A percentile compares a stretch with the other conserved stretches of the same genome.
phyloP scores from a whole-genome alignment of 768 basidiomycete species.

The Coprinopsis cinerea region DNA sequence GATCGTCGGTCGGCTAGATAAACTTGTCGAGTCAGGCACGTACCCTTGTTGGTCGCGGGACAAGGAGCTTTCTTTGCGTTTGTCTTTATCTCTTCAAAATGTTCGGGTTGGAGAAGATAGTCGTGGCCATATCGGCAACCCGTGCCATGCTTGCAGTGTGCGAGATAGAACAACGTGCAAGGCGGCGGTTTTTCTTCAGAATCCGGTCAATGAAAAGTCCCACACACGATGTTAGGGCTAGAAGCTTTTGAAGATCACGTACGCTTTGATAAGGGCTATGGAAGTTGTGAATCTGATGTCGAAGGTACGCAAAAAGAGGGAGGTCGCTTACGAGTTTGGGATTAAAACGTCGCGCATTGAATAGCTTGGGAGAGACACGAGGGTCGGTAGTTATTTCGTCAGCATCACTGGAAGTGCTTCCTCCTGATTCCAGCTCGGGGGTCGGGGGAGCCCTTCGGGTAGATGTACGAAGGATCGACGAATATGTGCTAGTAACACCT shows the following conservation, averaged over 20 bases:
- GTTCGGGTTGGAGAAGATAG: conserved; percentile 48
- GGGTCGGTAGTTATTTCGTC: conserved; percentile 27
- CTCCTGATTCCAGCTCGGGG: conserved; percentile 20
- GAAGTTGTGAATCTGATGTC: conserved; percentile 12
- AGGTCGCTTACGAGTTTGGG: conserved; percentile 41
- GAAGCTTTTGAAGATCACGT: conserved; percentile 28
- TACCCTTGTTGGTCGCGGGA: conserved; percentile 53
- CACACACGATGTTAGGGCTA: background rate
- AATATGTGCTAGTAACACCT: background rate
- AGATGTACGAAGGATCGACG: background rate
- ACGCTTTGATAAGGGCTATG: conserved; percentile 59
- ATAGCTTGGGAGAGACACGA: conserved; percentile 26
- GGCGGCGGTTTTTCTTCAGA: conserved; percentile 55
- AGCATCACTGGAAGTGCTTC: conserved; percentile 42
- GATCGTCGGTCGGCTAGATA: conserved; percentile 1
- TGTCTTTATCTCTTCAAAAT: conserved; percentile 45
- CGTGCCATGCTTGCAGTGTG: conserved; percentile 51
- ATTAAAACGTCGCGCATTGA: conserved; percentile 40
- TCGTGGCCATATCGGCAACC: conserved; percentile 61
- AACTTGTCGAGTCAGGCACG: conserved; percentile 8
- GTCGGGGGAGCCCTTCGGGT: background rate
- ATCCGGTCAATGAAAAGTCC: background rate
- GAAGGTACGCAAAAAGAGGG: conserved; percentile 7
- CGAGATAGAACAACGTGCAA: conserved; percentile 61
- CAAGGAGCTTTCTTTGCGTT: conserved; percentile 63